These are phyloP conservation scores for Amphicarpaea edgeworthii DNA, from an alignment of 306 rosid genomes.

Conservation along the genomic window DNA sequence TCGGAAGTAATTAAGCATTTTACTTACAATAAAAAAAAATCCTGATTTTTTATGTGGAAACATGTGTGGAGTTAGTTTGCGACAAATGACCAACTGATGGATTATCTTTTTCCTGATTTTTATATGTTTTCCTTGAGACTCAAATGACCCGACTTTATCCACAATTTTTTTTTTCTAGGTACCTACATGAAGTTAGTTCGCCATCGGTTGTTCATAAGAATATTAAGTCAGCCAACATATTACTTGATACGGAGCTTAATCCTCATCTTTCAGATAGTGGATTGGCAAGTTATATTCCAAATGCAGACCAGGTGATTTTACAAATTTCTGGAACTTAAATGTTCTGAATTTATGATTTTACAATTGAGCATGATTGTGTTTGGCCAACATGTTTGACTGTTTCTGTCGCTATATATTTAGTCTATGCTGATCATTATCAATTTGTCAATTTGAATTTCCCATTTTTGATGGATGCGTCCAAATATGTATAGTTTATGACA, in stretches of 20 bases:
- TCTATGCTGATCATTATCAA: conserved; percentile 4
- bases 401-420: conserved; percentile 20
- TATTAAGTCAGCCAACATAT: conserved; percentile 85
- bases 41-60: conserved; percentile 18
- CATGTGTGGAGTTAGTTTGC: conserved; percentile 24
- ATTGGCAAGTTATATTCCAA: conserved; percentile 75
- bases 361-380: conserved; percentile 13
- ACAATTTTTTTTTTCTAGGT: conserved; percentile 61
- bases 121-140: conserved; percentile 32
- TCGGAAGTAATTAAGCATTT: background rate
- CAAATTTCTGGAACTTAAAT: conserved; percentile 10
- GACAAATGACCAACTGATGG: too few species aligned
- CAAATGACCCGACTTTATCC: conserved; percentile 24
- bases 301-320: conserved; percentile 74
- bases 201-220: conserved; percentile 93
- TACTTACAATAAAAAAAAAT: conserved; percentile 3
- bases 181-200: conserved; percentile 95
- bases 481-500: conserved; percentile 14
- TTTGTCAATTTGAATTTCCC: conserved; percentile 15
- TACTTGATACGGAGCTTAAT: conserved; percentile 89
- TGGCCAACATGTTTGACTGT: conserved; percentile 10
- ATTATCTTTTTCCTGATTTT: background rate
- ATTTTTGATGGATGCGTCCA: conserved; percentile 7
- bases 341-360: conserved; percentile 3
- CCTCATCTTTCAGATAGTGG: conserved; percentile 98